Percentiles rank a stretch among this genome's conserved stretches.
Evolutionary conservation across 2,329 filamentous ascomycete genomes (phyloP).

Genomic region (Epichloe gansuensis): DNA sequence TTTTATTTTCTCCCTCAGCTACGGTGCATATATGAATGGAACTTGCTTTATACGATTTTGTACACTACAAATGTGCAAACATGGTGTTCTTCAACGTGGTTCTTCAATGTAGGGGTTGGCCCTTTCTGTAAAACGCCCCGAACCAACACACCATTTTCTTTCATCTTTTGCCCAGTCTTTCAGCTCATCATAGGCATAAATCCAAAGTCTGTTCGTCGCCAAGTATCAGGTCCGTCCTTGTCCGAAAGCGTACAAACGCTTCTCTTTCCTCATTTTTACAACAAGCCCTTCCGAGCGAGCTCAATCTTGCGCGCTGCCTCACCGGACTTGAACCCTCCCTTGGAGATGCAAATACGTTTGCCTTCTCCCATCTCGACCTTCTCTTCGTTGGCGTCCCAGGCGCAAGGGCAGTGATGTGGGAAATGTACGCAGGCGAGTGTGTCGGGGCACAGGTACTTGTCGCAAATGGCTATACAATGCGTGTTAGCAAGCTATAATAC

Average conservation of each 20-base stretch:
- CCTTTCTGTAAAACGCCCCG: too few relatives aligned
- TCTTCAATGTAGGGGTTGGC: too few relatives aligned
- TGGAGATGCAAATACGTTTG: slow-evolving; percentile 60
- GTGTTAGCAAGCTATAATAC: neutral
- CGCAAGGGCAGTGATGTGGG: slow-evolving; percentile 92
- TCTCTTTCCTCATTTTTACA: slow-evolving; percentile 20
- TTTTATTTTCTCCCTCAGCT: neutral
- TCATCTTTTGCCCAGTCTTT: too few relatives aligned
- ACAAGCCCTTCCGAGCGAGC: slow-evolving; percentile 63
- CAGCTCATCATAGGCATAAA: too few relatives aligned
- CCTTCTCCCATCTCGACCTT: slow-evolving; percentile 67
- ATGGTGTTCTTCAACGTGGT: too few relatives aligned
- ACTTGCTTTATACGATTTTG: neutral
- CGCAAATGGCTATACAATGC: slow-evolving; percentile 55
- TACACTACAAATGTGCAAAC: neutral
- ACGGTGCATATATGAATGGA: neutral
- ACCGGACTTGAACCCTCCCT: slow-evolving; percentile 59
- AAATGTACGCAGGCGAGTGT: slow-evolving; percentile 93
- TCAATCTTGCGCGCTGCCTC: slow-evolving; percentile 68
- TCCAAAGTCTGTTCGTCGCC: neutral
- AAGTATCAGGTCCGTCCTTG: neutral
- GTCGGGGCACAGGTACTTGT: slow-evolving; percentile 87
- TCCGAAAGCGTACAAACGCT: neutral
- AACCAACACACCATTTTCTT: too few relatives aligned
- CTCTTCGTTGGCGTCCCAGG: slow-evolving; percentile 64